These are phyloP conservation scores for Nissolia schottii DNA, from an alignment of 306 rosid genomes.

Conservation along the genomic window DNA sequence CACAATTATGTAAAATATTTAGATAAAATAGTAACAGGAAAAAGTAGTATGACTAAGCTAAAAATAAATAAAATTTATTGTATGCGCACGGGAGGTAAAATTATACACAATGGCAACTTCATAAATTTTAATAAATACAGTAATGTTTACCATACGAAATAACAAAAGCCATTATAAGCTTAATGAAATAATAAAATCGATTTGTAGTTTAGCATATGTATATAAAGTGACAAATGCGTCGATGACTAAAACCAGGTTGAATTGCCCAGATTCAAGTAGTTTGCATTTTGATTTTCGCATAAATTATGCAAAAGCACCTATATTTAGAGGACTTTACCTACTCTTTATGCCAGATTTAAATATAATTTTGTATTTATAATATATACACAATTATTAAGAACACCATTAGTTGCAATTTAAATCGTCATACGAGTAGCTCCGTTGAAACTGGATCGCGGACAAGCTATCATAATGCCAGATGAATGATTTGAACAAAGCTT, in stretches of 20 bases:
- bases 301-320: neutral
- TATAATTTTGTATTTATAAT: neutral
- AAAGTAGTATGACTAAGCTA: no score
- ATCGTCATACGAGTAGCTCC: neutral
- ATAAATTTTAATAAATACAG: neutral
- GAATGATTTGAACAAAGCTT: neutral
- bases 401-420: neutral
- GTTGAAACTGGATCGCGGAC: conserved; percentile 8
- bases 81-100: neutral
- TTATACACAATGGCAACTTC: no score
- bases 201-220: neutral
- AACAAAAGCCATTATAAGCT: neutral
- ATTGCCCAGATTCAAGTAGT: neutral
- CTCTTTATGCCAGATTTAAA: neutral
- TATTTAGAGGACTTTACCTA: neutral
- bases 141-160: neutral
- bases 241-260: neutral
- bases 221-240: neutral
- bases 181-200: neutral
- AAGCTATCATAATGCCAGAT: neutral
- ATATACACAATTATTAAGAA: neutral
- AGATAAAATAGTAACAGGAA: neutral
- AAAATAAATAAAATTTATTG: no score
- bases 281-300: neutral
- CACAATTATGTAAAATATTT: neutral